Base-by-base conservation (phyloP, 352 stramenopile genomes). In the Pythium grandisporangium region DNA sequence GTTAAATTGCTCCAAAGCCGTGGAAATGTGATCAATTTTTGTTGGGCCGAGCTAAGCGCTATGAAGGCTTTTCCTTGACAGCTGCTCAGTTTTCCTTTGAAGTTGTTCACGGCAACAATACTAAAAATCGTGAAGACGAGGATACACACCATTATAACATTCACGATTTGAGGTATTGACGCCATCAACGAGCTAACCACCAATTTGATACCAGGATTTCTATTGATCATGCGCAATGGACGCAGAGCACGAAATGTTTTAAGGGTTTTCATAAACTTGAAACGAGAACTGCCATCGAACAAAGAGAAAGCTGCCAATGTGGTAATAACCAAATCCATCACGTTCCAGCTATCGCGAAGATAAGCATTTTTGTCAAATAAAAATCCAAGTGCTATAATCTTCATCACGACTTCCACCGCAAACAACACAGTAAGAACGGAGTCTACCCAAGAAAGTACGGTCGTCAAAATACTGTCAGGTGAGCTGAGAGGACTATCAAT, bases 251-350 rank as follows among this genome's bases (percentile, higher is more conserved):
- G 69, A 52, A 96, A 77, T 10, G 79, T 76, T 2, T 82, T 66
- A 1, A 96, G 50, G 0, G 70, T 70, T 39, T 78, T 76, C 12
- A 82, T 52, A 43, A 80, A 81, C 48, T 78, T 75, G 53, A 68
- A 77, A 30, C 86, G 49, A 19, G 70, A 49, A 37, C 58, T 53
- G 58, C 45, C 95, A 62, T 66, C 91, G 68, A 42, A 70, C 37
- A 73, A 46, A 58, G 65, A 96, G 89, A 71, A 90, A 45, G 37
- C 47, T 42, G 70, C 65, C 49, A 93, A 44, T 29, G 58, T 35
- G 2, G 93, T 90, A 39, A 96, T 91, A 13, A 85, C 49, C 41
- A 96, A 95, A 41, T 97, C 88, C 35, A 96, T 75, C 6, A 85
- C 44, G 51, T 97, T 97, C 85, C 87, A 97, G 24, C 57, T 55